Percentiles rank a stretch among this genome's conserved stretches.
These are phyloP conservation scores for Dictyostelium brefeldianum DNA, from an alignment of 78 protist species.

Conservation along the genomic window DNA sequence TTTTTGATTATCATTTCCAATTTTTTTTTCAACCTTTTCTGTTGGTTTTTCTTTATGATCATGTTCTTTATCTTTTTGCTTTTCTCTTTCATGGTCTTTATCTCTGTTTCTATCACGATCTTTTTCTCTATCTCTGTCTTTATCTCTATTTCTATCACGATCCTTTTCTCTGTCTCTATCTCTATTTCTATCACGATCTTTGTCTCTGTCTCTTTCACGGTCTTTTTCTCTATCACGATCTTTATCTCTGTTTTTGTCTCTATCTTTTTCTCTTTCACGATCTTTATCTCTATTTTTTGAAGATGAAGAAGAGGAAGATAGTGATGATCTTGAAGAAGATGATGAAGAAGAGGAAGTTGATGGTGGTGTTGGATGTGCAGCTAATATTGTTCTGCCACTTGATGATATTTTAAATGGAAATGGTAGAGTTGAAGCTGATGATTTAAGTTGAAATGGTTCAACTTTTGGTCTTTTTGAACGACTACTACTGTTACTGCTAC, in stretches of 20 bases:
- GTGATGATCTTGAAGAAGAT: neutral
- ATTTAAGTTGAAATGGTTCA: too few relatives aligned
- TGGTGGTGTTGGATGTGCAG: neutral
- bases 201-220: neutral
- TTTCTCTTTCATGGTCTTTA: neutral
- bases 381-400: neutral
- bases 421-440: too few relatives aligned
- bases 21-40: neutral
- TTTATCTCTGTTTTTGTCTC: neutral
- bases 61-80: neutral
- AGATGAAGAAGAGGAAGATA: neutral
- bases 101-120: neutral
- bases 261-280: neutral
- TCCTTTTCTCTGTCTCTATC: neutral
- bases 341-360: neutral
- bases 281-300: neutral
- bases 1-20: constrained; percentile 5
- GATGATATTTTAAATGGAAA: neutral
- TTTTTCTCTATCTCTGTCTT: neutral
- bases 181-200: neutral
- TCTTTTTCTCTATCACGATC: neutral
- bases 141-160: neutral
- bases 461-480: too few relatives aligned
- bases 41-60: neutral
- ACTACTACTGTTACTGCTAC: neutral